Base-by-base conservation (phyloP, 2,329 filamentous ascomycete genomes). In the Thermomyces lanuginosus region DNA sequence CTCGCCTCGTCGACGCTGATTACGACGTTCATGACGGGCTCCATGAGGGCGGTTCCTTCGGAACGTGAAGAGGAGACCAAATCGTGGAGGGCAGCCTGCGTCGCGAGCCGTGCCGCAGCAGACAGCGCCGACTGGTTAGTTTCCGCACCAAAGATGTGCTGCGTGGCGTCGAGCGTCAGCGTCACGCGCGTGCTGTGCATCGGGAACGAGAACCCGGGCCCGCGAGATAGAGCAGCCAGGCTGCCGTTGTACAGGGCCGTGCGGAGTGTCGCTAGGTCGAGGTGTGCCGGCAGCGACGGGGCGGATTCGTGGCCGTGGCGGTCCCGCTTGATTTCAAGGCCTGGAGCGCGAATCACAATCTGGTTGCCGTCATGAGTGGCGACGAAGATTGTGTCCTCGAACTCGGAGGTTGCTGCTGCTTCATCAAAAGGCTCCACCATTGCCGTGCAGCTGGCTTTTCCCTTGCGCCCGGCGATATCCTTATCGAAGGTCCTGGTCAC, bases 11-110 rank as follows among this genome's bases (percentile, higher is more conserved):
- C 80, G 26, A 89, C 82, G 38, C 71, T 74, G 44, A 98, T 92
- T 27, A 76, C 72, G 4, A 80, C 81, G 33, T 75, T 73, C 82
- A 95, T 93, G 29, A 98, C 79, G 1, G 89, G 89, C 46, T 98
- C 89, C 56, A 95, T 76, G 20, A 98, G 60, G 1, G 67, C 66
- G 1, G 82, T 66, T 6, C 63, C 55, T 29, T 69, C 63, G 0
- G 73, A 19, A 9, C 15, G 16, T 5, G 30, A n/a, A 6, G 36
- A 17, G 6, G 22, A 15, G 14, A 40, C 22, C 17, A 56, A 70
- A 10, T 70, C 63, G 26, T 68, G 66, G 1, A 95, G 64, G 0
- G 76, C 75, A 6, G 66, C 61, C 32, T 76, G 69, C 0, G 84
- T 76, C 2, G 79, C 78, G 44, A 53, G 69, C 46, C 55, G 72